Conservation (phyloP, 2,329 filamentous ascomycete species). For the Cladosporium sp. region DNA sequence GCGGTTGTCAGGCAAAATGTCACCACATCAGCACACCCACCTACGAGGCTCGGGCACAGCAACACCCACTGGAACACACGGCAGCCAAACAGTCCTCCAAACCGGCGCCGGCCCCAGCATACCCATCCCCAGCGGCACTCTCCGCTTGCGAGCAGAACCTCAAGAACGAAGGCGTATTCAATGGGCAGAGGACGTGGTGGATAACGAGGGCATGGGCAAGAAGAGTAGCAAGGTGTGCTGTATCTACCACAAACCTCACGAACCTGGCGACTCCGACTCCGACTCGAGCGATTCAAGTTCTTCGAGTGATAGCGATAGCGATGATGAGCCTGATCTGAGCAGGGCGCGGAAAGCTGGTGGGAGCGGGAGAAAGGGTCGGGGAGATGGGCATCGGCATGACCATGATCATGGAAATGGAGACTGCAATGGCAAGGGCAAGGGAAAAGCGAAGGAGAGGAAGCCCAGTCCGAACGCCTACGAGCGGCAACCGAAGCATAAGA, state of each 20-base stretch:
- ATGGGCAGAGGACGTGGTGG: slow-evolving; percentile 89
- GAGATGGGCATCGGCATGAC: slow-evolving; percentile 34
- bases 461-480: slow-evolving; percentile 79
- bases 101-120: slow-evolving; percentile 21
- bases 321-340: slow-evolving; percentile 50
- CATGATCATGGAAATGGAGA: slow-evolving; percentile 27
- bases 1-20: neutral
- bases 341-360: slow-evolving; percentile 37
- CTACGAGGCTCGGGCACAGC: slow-evolving; percentile 17
- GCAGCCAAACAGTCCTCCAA: slow-evolving; percentile 28
- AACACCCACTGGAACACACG: slow-evolving; percentile 21
- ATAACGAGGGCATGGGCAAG: slow-evolving; percentile 90
- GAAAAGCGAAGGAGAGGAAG: slow-evolving; percentile 40
- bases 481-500: slow-evolving; percentile 55
- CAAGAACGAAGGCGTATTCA: slow-evolving; percentile 59
- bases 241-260: slow-evolving; percentile 86
- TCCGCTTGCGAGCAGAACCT: slow-evolving; percentile 35
- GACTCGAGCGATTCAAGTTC: slow-evolving; percentile 51
- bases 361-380: slow-evolving; percentile 30
- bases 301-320: slow-evolving; percentile 45
- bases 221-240: slow-evolving; percentile 99
- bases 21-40: slow-evolving; percentile 9
- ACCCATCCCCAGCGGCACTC: slow-evolving; percentile 25
- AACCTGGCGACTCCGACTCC: slow-evolving; percentile 74
- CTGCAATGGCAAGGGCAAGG: slow-evolving; percentile 31